Percentiles rank a stretch among this genome's conserved stretches.
Evolutionary conservation across 768 basidiomycete species (phyloP).

Genomic region (Hericium alpestre): DNA sequence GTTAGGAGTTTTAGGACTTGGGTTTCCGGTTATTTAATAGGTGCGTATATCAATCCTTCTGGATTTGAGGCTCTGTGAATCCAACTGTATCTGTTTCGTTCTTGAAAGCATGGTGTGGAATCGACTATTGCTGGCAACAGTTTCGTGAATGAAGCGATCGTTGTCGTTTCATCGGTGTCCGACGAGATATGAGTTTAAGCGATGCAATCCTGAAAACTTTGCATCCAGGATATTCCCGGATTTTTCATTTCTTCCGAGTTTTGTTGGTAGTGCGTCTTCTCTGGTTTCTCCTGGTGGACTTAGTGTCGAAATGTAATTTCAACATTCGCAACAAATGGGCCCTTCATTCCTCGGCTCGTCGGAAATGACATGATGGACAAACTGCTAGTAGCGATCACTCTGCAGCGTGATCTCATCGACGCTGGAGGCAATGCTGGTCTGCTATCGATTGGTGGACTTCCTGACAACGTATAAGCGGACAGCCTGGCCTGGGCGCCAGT

Average conservation of each 20-base stretch:
- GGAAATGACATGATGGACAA: slow-evolving; percentile 28
- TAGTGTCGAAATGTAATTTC: slow-evolving; percentile 12
- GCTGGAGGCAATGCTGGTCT: slow-evolving; percentile 57
- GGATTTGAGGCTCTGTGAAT: no score
- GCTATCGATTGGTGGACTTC: slow-evolving; percentile 58
- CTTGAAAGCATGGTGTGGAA: slow-evolving; percentile 11
- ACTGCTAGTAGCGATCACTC: slow-evolving; percentile 36
- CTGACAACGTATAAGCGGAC: slow-evolving; percentile 33
- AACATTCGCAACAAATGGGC: slow-evolving; percentile 24
- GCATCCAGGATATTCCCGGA: no score
- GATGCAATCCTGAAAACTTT: neutral
- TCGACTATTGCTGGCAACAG: neutral
- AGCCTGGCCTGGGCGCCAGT: slow-evolving; percentile 59
- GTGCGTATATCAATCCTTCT: slow-evolving; percentile 22
- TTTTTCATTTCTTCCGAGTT: no score
- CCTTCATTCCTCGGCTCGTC: slow-evolving; percentile 23
- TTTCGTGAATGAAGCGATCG: neutral
- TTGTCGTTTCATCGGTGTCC: neutral
- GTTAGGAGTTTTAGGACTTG: slow-evolving; percentile 64
- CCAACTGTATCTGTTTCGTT: neutral
- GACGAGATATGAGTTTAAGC: neutral
- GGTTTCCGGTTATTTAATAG: slow-evolving; percentile 64
- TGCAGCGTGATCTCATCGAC: slow-evolving; percentile 60
- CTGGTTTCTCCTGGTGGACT: neutral
- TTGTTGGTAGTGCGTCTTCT: no score